Conservation (phyloP, 352 stramenopile genomes). For the Globisporangium cederbergense region DNA sequence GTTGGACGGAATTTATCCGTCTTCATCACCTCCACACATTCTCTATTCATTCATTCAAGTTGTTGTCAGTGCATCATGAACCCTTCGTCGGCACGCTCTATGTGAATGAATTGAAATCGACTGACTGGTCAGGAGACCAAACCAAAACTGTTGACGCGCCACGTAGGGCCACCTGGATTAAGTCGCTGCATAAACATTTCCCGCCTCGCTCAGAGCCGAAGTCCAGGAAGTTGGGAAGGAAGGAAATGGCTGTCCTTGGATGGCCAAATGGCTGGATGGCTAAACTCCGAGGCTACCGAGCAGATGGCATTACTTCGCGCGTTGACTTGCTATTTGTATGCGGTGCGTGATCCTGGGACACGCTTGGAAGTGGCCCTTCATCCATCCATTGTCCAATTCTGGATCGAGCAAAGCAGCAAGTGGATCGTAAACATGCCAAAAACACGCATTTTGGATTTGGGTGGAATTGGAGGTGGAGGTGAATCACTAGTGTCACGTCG, state of each 20-base stretch:
- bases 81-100: background rate
- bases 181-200: slow-evolving; percentile 13
- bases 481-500: no score
- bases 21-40: no score
- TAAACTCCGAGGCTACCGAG: background rate
- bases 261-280: slow-evolving; percentile 7
- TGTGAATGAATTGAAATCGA: background rate
- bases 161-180: slow-evolving; percentile 1
- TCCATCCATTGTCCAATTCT: background rate
- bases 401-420: background rate
- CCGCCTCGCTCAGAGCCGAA: no score
- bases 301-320: slow-evolving; percentile 16
- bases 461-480: no score
- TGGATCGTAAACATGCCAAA: background rate
- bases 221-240: no score
- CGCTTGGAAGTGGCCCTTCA: slow-evolving; percentile 2
- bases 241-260: background rate
- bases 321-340: slow-evolving; percentile 3
- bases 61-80: background rate
- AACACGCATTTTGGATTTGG: background rate
- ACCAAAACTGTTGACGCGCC: slow-evolving; percentile 8
- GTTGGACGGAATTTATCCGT: no score
- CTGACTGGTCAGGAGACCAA: background rate
- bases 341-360: background rate
- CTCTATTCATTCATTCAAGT: no score